phyloP scores from a whole-genome alignment of 2,329 filamentous ascomycete genomes.

The Fusarium sp. region DNA sequence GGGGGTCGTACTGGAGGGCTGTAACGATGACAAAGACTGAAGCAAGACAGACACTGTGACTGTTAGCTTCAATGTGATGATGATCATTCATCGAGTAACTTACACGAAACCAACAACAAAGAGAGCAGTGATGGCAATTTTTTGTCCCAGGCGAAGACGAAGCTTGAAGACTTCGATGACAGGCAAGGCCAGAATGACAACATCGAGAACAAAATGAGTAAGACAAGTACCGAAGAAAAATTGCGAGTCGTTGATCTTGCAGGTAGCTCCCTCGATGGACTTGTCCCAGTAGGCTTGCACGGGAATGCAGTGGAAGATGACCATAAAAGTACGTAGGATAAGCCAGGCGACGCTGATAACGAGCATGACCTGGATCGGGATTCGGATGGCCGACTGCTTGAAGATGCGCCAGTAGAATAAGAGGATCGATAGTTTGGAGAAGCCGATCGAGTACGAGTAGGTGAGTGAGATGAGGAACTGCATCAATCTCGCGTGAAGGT shows the following conservation, averaged over 20 bases:
- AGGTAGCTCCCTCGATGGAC: constrained; percentile 47
- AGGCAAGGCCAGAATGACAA: constrained; percentile 52
- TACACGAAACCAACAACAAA: constrained; percentile 52
- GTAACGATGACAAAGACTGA: constrained; percentile 39
- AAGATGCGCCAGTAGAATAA: constrained; percentile 54
- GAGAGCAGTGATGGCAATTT: constrained; percentile 49
- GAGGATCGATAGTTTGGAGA: constrained; percentile 51
- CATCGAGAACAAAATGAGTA: constrained; percentile 53
- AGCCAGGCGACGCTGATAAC: constrained; percentile 48
- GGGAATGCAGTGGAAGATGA: constrained; percentile 55
- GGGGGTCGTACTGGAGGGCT: constrained; percentile 31
- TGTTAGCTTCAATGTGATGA: constrained; percentile 1
- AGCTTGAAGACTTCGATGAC: constrained; percentile 53
- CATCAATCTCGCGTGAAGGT: constrained; percentile 32
- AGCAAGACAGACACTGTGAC: constrained; percentile 36
- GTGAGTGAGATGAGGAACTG: constrained; percentile 36
- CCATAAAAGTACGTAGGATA: constrained; percentile 52
- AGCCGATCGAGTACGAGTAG: constrained; percentile 50
- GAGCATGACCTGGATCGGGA: constrained; percentile 49
- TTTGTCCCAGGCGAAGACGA: constrained; percentile 49
- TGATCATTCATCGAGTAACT: background rate
- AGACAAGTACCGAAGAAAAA: constrained; percentile 55
- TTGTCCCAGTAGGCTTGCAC: constrained; percentile 55
- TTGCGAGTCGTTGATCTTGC: constrained; percentile 52
- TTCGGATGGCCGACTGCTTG: constrained; percentile 46